Percentiles rank a stretch among this genome's conserved stretches.
Conservation (phyloP, 441 rosid genomes). For the Populus tomentosa region DNA sequence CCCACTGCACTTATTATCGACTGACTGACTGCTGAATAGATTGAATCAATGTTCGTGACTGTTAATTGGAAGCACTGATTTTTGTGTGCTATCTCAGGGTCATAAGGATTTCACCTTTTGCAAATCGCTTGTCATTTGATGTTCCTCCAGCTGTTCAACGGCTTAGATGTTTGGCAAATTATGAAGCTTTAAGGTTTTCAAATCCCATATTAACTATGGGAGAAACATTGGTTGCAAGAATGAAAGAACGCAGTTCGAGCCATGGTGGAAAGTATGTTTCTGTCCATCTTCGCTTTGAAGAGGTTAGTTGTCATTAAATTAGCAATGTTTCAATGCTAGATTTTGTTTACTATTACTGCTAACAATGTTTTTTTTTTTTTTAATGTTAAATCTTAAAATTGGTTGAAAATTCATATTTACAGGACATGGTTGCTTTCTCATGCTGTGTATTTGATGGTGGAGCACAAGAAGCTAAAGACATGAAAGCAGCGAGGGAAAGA, state of each 20-base stretch:
- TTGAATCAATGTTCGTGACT: too few relatives aligned
- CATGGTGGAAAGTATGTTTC: conserved; percentile 75
- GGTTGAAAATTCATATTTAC: conserved; percentile 17
- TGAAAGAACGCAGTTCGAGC: conserved; percentile 78
- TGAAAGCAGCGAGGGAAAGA: conserved; percentile 94
- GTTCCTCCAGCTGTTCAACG: conserved; percentile 57
- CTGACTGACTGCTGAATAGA: too few relatives aligned
- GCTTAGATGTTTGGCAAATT: conserved; percentile 95
- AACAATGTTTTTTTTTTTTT: too few relatives aligned
- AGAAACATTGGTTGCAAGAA: conserved; percentile 76
- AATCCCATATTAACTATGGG: conserved; percentile 73
- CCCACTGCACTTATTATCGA: too few relatives aligned
- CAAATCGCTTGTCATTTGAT: conserved; percentile 96
- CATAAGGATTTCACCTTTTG: conserved; percentile 98
- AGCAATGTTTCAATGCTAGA: neutral
- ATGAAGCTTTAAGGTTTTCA: conserved; percentile 83
- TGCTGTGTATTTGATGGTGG: conserved; percentile 99
- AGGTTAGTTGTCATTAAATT: conserved; percentile 48
- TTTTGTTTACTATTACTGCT: neutral
- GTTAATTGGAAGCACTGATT: conserved; percentile 17
- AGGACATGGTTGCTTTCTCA: conserved; percentile 99
- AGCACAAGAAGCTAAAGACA: conserved; percentile 73
- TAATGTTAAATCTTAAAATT: neutral
- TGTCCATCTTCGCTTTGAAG: conserved; percentile 98
- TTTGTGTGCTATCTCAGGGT: neutral